Evolutionary conservation across 2,329 filamentous ascomycete genomes (phyloP).

Genomic region (Fusarium paranaense): DNA sequence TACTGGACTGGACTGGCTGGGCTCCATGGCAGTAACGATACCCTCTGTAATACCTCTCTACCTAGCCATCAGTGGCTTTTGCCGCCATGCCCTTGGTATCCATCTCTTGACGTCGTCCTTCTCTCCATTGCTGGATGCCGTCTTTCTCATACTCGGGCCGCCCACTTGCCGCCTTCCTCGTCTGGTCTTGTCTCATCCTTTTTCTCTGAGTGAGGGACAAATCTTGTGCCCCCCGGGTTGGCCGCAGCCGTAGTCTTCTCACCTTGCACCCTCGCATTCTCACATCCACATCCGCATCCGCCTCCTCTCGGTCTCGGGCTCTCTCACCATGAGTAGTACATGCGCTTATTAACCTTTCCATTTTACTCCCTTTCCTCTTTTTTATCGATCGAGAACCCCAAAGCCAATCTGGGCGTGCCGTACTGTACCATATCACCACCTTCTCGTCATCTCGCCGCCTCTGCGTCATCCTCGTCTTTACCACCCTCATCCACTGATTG

Average conservation of each 20-base stretch:
- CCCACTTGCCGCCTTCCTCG: conserved; percentile 3
- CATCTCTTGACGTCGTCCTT: neutral
- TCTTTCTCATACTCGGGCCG: neutral
- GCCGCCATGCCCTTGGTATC: neutral
- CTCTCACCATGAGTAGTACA: conserved; percentile 1
- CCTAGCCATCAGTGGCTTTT: neutral
- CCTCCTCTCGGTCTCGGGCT: neutral
- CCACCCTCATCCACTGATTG: conserved; percentile 2
- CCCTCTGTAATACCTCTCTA: neutral
- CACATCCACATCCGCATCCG: neutral
- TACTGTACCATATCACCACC: neutral
- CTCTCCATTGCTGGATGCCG: neutral
- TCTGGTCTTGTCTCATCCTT: conserved; percentile 1
- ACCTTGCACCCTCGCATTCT: neutral
- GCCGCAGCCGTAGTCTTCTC: neutral
- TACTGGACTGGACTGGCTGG: neutral
- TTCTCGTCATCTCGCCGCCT: neutral
- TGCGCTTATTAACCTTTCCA: conserved; percentile 5
- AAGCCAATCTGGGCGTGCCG: neutral
- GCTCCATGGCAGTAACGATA: neutral
- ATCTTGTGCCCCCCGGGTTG: neutral
- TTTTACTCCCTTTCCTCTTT: conserved; percentile 1
- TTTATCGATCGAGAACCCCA: neutral
- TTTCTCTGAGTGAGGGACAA: neutral
- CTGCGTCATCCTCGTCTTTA: neutral